Evolutionary conservation across 305 asterid species (phyloP), one percentile per base, ranked within the genome.

Genomic region (Caryopteris hybrid): DNA sequence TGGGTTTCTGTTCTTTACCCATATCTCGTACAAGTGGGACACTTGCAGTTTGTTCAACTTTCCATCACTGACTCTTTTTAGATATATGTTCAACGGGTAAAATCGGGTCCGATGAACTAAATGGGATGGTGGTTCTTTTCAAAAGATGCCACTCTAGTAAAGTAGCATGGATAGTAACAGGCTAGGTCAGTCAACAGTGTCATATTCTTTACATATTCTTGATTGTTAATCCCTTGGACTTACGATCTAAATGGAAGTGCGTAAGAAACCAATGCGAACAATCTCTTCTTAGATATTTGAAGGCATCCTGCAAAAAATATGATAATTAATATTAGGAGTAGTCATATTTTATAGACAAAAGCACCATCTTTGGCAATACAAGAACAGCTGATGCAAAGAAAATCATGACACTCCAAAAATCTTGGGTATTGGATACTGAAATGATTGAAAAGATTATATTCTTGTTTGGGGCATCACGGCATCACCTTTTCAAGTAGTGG

Each of bases 231-330:
- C 31, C 51, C 36, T 25, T 1, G 11, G 75, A 86, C 99, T 91
- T 94, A 91, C 97, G 98, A 70, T 94, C 97, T 72, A 88, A 78
- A 76, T 94, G 99, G 72, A 94, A 94, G 84, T 91, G 99, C 70
- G 86, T 80, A 58, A 94, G 99, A 80, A 91, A 94, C 96, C 96
- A 94, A 58, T 91, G 96, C 43, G 89, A 87, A 74, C 96, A 94
- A 72, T 94, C 97, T 73, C 95, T 87, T 78, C 88, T 81, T 42
- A 94, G 82, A 76, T 86, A 83, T 74, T 91, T 94, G 73, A 94
- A 91, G 47, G 95, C 96, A 68, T 94, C 98, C 98, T 94, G 96
- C 81, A 85, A 66, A 68, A 68, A 14, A 51, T 61, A 53, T 42
- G 39, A 52, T 64, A 76, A 42, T 27, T 50, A 56, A 55, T 21